Conservation (phyloP, 495 filamentous ascomycete species). For the Aspergillus conjunctus region DNA sequence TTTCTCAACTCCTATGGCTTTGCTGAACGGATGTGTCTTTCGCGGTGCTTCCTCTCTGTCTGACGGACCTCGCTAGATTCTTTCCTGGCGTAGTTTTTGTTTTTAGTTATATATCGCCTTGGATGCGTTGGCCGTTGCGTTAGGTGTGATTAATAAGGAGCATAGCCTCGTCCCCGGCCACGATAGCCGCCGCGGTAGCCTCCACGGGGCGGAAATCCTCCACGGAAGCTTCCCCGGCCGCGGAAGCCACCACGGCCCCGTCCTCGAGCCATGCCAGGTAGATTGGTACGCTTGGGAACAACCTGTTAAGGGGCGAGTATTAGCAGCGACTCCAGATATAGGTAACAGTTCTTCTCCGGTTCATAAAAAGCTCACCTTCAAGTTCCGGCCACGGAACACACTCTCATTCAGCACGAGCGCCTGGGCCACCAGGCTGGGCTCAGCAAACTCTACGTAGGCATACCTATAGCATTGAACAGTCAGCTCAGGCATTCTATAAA, state of each 20-base stretch:
- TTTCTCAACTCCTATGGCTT: conserved; percentile 10
- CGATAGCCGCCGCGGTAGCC: conserved; percentile 81
- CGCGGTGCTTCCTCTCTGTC: conserved; percentile 6
- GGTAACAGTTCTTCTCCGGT: neutral
- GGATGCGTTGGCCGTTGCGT: neutral
- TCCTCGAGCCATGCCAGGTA: conserved; percentile 89
- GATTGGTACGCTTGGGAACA: conserved; percentile 94
- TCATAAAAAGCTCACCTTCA: conserved; percentile 67
- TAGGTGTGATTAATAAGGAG: conserved; percentile 66
- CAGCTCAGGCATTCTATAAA: conserved; percentile 21
- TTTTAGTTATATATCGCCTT: neutral
- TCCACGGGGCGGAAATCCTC: conserved; percentile 66
- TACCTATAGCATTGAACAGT: conserved; percentile 68
- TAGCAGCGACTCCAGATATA: neutral
- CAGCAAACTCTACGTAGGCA: conserved; percentile 98
- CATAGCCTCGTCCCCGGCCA: conserved; percentile 73
- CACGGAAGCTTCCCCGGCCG: conserved; percentile 63
- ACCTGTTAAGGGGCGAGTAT: conserved; percentile 55
- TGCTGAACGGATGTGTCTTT: conserved; percentile 8
- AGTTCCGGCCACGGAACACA: conserved; percentile 88
- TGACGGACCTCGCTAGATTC: neutral
- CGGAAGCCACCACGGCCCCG: conserved; percentile 70
- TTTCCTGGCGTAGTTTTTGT: conserved; percentile 5
- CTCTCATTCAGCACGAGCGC: conserved; percentile 96
- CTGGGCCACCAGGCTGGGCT: conserved; percentile 89